Evolutionary conservation across 768 basidiomycete species (phyloP).

Genomic region (Tylopilus sp.): DNA sequence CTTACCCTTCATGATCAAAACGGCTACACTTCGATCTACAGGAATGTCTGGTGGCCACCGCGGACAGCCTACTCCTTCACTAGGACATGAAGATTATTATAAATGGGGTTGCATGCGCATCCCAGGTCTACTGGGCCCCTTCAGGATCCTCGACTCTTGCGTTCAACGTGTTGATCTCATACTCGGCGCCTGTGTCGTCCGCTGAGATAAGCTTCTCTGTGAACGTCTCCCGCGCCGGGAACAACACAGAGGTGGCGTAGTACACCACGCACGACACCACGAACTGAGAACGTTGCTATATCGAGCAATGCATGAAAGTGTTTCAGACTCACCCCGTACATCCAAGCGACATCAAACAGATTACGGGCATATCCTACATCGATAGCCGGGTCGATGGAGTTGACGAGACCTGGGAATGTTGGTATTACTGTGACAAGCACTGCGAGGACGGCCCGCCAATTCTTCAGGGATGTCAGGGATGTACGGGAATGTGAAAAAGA

Average conservation of each 20-base stretch:
- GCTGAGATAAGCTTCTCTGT: constrained; percentile 29
- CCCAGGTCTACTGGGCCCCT: neutral
- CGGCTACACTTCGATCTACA: no score
- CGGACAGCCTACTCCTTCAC: no score
- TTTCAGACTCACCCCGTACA: constrained; percentile 62
- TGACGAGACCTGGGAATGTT: constrained; percentile 72
- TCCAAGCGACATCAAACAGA: constrained; percentile 72
- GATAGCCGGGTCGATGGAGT: constrained; percentile 66
- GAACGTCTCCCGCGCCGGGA: constrained; percentile 29
- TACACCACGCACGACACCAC: constrained; percentile 28
- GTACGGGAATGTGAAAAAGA: neutral
- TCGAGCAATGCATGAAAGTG: no score
- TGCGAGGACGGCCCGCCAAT: constrained; percentile 73
- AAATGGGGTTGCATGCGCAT: no score
- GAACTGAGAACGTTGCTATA: constrained; percentile 17
- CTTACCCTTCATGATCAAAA: no score
- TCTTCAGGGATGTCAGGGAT: constrained; percentile 39
- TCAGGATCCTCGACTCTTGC: constrained; percentile 2
- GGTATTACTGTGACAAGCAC: constrained; percentile 68
- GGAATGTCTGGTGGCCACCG: no score
- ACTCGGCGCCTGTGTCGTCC: constrained; percentile 14
- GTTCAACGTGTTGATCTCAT: neutral
- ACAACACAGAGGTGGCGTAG: constrained; percentile 28
- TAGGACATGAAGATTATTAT: no score
- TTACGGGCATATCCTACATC: constrained; percentile 54